Percentiles rank a stretch among this genome's conserved stretches.
Conservation (phyloP, 1,284 basidiomycete genomes). For the Sanghuangporus weigelae region DNA sequence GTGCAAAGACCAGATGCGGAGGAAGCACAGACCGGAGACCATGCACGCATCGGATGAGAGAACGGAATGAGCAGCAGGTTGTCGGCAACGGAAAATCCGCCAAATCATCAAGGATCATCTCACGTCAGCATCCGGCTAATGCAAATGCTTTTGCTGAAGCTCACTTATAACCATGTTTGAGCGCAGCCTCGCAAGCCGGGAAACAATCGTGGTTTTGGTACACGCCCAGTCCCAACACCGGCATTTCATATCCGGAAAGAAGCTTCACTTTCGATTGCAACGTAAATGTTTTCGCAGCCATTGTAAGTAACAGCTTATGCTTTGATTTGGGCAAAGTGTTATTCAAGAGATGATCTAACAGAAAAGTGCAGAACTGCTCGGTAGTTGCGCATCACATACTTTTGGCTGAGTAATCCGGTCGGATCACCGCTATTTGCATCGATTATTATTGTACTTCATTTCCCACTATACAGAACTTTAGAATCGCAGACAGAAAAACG, state of each 20-base stretch:
- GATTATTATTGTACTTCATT: neutral
- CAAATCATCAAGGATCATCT: neutral
- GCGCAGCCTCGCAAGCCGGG: conserved; percentile 35
- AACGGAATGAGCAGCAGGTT: too few species aligned
- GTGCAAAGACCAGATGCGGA: too few species aligned
- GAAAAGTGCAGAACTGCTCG: too few species aligned
- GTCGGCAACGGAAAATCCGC: too few species aligned
- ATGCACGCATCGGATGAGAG: too few species aligned
- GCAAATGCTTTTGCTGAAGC: neutral
- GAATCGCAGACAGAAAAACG: neutral
- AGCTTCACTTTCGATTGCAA: conserved; percentile 15
- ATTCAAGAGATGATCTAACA: too few species aligned
- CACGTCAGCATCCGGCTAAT: neutral
- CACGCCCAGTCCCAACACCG: conserved; percentile 47
- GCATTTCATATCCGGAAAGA: conserved; percentile 28
- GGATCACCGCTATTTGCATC: neutral
- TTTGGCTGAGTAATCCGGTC: too few species aligned
- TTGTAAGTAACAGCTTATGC: neutral
- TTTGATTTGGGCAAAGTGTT: too few species aligned
- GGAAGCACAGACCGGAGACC: too few species aligned
- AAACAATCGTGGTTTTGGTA: conserved; percentile 38
- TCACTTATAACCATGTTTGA: conserved; percentile 42
- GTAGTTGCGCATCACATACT: too few species aligned
- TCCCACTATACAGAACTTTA: neutral
- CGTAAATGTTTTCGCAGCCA: neutral